Percentiles rank a stretch among this genome's conserved stretches.
These are phyloP conservation scores for Fusarium tuaranense DNA, from an alignment of 2,329 filamentous ascomycete genomes.

Conservation along the genomic window DNA sequence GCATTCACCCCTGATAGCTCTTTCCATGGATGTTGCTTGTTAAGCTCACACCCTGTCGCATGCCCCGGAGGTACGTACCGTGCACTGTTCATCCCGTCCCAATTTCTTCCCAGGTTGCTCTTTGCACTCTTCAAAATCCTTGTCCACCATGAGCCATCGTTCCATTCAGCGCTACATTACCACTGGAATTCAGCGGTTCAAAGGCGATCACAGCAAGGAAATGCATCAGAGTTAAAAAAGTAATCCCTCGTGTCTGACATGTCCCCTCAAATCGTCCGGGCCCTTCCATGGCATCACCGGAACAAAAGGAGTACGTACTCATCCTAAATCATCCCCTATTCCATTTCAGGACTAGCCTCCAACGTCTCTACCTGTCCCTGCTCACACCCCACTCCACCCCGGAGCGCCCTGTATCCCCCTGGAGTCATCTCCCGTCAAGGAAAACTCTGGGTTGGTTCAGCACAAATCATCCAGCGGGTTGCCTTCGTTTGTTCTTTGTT, in stretches of 20 bases:
- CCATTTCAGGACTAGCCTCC: constrained; percentile 27
- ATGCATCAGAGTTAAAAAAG: not conserved
- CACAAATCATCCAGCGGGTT: constrained; percentile 29
- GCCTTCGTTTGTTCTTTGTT: constrained; percentile 26
- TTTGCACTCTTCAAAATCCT: constrained; percentile 29
- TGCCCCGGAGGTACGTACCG: constrained; percentile 30
- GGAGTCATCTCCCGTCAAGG: constrained; percentile 39
- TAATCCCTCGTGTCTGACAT: not conserved
- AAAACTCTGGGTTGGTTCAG: constrained; percentile 37
- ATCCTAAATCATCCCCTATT: constrained; percentile 16
- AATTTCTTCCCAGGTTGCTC: constrained; percentile 9
- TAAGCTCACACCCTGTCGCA: constrained; percentile 35
- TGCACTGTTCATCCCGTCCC: constrained; percentile 41
- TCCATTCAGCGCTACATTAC: constrained; percentile 29
- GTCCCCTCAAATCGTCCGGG: not conserved
- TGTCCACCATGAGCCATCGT: constrained; percentile 38
- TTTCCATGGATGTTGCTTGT: not conserved
- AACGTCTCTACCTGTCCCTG: constrained; percentile 25
- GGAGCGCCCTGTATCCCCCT: constrained; percentile 42
- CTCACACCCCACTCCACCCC: constrained; percentile 35
- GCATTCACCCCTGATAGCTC: constrained; percentile 16
- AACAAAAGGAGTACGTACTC: constrained; percentile 22
- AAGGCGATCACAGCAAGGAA: not conserved
- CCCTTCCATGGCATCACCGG: not conserved
- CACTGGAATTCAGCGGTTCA: constrained; percentile 6